phyloP scores from a whole-genome alignment of 768 basidiomycete species.

The Phlebiopsis flavidoalba region DNA sequence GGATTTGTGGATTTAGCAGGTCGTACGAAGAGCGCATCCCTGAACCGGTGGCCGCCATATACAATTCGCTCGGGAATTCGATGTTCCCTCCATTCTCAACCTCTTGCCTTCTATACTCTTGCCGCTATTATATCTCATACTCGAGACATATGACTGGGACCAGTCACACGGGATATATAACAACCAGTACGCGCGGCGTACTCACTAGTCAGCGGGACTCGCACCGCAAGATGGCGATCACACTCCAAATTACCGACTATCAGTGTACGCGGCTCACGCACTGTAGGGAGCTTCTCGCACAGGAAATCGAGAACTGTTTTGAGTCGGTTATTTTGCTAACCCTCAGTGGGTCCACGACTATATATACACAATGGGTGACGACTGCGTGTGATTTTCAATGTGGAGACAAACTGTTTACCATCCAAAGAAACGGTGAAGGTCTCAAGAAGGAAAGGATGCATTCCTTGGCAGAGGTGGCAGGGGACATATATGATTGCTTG shows the following conservation, averaged over 20 bases:
- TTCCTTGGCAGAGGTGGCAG: too few species aligned
- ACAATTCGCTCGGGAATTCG: conserved; percentile 7
- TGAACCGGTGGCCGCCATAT: conserved; percentile 11
- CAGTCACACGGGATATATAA: background rate
- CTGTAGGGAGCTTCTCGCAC: background rate
- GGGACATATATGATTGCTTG: too few species aligned
- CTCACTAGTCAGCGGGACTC: background rate
- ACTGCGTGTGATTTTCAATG: too few species aligned
- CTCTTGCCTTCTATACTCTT: conserved; percentile 9
- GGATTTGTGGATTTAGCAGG: background rate
- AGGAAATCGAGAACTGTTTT: too few species aligned
- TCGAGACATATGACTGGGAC: background rate
- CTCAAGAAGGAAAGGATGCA: too few species aligned
- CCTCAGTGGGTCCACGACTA: too few species aligned
- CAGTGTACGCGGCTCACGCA: background rate
- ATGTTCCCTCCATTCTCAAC: conserved; percentile 10
- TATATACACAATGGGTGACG: too few species aligned
- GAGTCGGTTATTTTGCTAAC: too few species aligned
- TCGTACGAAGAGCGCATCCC: background rate
- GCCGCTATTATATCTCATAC: background rate
- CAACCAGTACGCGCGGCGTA: too few species aligned
- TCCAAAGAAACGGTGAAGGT: too few species aligned
- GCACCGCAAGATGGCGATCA: background rate
- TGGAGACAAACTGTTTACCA: too few species aligned
- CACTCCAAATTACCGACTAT: background rate